These are phyloP conservation scores for Candida glaebosa DNA, from an alignment of 805 yeast species.

Conservation along the genomic window DNA sequence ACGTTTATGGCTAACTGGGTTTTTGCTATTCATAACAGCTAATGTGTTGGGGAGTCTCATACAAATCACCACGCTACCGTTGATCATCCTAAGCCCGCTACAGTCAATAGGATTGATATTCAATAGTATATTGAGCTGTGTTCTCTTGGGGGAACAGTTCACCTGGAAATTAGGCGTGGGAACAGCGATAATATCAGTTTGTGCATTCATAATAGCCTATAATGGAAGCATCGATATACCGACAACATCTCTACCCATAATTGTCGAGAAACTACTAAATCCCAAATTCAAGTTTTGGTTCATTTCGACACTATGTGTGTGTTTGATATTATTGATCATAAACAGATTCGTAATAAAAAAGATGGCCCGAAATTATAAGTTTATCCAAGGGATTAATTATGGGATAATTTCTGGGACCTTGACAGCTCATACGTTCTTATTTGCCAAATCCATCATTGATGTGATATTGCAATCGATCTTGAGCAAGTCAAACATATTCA, in stretches of 20 bases:
- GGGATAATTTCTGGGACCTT: constrained; percentile 73
- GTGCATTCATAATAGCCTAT: constrained; percentile 75
- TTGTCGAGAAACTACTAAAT: constrained; percentile 36
- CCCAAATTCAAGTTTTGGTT: constrained; percentile 59
- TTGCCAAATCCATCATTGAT: constrained; percentile 84
- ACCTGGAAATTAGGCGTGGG: constrained; percentile 57
- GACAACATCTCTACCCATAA: constrained; percentile 8
- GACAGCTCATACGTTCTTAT: constrained; percentile 79
- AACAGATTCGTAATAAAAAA: constrained; percentile 17
- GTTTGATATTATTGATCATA: constrained; percentile 21
- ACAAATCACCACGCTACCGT: constrained; percentile 80
- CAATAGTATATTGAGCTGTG: constrained; percentile 67
- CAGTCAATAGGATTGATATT: constrained; percentile 88
- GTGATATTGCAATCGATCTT: constrained; percentile 48
- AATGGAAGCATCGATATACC: constrained; percentile 48
- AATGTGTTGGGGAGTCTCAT: constrained; percentile 79
- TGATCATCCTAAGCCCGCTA: constrained; percentile 74
- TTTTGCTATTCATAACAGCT: constrained; percentile 63
- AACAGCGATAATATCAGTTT: constrained; percentile 62
- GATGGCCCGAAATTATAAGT: constrained; percentile 15
- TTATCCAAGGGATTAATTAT: constrained; percentile 55
- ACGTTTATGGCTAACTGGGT: constrained; percentile 73
- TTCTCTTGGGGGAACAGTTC: constrained; percentile 66
- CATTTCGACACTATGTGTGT: constrained; percentile 27
- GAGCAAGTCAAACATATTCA: constrained; percentile 16